A percentile compares a stretch with the other conserved stretches of the same genome.
Conservation (phyloP, 768 basidiomycete species). For the Neoboletus magnificus region DNA sequence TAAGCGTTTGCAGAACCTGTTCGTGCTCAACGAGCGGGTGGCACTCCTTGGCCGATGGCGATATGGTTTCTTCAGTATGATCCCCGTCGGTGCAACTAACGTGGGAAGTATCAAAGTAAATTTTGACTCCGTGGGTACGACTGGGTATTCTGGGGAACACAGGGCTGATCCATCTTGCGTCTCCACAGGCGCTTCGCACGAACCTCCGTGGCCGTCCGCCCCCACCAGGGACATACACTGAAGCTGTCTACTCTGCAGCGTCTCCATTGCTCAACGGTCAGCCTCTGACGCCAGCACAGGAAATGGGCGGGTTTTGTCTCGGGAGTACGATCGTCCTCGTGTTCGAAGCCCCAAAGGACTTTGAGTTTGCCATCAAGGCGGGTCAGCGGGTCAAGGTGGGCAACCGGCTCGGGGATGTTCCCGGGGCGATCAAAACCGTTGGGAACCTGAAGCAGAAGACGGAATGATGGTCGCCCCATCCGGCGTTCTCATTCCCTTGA, state of each 20-base stretch:
- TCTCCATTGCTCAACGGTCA: slow-evolving; percentile 83
- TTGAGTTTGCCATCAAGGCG: slow-evolving; percentile 70
- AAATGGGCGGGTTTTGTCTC: slow-evolving; percentile 96
- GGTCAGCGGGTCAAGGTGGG: slow-evolving; percentile 90
- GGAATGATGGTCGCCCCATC: slow-evolving; percentile 15
- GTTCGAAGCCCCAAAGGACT: slow-evolving; percentile 88
- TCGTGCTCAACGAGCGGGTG: slow-evolving; percentile 98
- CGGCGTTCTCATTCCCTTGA: too few relatives aligned
- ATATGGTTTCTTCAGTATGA: slow-evolving; percentile 95
- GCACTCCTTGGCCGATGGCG: slow-evolving; percentile 93
- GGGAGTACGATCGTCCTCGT: slow-evolving; percentile 96
- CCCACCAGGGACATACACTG: slow-evolving; percentile 83
- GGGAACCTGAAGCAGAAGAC: slow-evolving; percentile 31
- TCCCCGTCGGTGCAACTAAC: slow-evolving; percentile 97
- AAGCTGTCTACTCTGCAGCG: slow-evolving; percentile 87
- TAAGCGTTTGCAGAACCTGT: slow-evolving; percentile 84
- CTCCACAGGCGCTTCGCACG: slow-evolving; percentile 73
- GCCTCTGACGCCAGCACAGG: slow-evolving; percentile 82
- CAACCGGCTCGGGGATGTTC: slow-evolving; percentile 65
- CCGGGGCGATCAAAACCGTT: slow-evolving; percentile 21
- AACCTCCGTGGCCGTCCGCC: slow-evolving; percentile 74
- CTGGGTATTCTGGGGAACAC: not conserved
- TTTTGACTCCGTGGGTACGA: slow-evolving; percentile 73
- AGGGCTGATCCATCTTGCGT: not conserved
- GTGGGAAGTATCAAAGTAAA: slow-evolving; percentile 96